Evolutionary conservation across 306 rosid genomes (phyloP), one percentile per base, ranked within the genome.

Genomic region (Cyamopsis tetragonoloba): DNA sequence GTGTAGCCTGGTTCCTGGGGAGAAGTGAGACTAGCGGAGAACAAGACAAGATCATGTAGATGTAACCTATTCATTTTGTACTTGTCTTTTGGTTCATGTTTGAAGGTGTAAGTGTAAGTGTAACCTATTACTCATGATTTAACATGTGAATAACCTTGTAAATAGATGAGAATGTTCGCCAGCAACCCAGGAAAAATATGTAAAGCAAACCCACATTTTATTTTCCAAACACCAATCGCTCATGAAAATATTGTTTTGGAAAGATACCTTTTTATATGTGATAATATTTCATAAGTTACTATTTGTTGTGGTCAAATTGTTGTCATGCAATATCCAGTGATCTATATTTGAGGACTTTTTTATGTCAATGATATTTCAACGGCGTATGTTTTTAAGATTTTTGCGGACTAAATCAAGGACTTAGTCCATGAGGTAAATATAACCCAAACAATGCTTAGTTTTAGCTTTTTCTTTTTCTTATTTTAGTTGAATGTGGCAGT

Each of bases 21-120:
- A 86, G 84, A 88, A 83, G 82, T 54, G 86, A 85, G 60, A 27
- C 68, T 2, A 58, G 71, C 2, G 23, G 26, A n/a, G 86, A 85
- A 19, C 82, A 80, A 66, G 89, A 87, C 61, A 34, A 79, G 2
- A 68, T 53, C 62, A 62, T 80, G 73, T 91, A 85, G 77, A 62
- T 80, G 73, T 91, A 85, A 79, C 51, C n/a, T 53, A 5, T 15
- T 32, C 49, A 55, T 61, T 75, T 66, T 19, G 34, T 73, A 55
- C 70, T 60, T 64, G 39, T 5, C 11, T 7, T 62, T 32, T 61
- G 14, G 5, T 53, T 24, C 37, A 23, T 17, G 43, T 42, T 10
- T 63, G 3, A 54, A 44, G 35, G 15, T 53, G 19, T n/a, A n/a
- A n/a, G n/a, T n/a, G n/a, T n/a, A n/a, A n/a, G n/a, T n/a, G n/a